Evolutionary conservation across 2,329 filamentous ascomycete species (phyloP).

Genomic region (Fonsecaea pedrosoi): DNA sequence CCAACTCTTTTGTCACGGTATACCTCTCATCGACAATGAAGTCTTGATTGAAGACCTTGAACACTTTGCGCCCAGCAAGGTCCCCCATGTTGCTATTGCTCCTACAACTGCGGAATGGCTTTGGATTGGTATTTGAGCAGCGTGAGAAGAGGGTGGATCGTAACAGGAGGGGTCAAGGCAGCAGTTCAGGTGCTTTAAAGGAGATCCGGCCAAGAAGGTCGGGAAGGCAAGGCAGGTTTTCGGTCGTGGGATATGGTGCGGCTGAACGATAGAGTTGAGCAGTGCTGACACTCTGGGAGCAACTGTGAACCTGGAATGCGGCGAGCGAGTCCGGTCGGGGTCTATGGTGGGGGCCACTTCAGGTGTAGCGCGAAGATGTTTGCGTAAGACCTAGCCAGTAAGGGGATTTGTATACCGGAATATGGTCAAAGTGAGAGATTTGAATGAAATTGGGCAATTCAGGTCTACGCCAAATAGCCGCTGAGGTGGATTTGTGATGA

Average conservation of each 20-base stretch:
- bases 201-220: slow-evolving; percentile 4
- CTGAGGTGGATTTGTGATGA: slow-evolving; percentile 18
- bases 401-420: slow-evolving; percentile 4
- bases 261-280: slow-evolving; percentile 36
- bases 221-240: slow-evolving; percentile 20
- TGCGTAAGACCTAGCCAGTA: slow-evolving; percentile 36
- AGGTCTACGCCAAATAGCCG: slow-evolving; percentile 20
- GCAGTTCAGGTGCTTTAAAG: slow-evolving; percentile 19
- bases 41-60: slow-evolving; percentile 99
- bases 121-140: not conserved
- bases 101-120: slow-evolving; percentile 24
- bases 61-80: slow-evolving; percentile 80
- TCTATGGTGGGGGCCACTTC: slow-evolving; percentile 32
- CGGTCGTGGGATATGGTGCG: slow-evolving; percentile 22
- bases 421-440: slow-evolving; percentile 9
- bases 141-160: not conserved
- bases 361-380: slow-evolving; percentile 17
- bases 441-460: slow-evolving; percentile 3
- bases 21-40: slow-evolving; percentile 98
- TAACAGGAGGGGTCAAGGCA: slow-evolving; percentile 2
- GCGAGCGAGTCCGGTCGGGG: slow-evolving; percentile 17
- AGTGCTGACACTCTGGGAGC: slow-evolving; percentile 32
- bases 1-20: slow-evolving; percentile 97
- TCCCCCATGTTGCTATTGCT: slow-evolving; percentile 59
- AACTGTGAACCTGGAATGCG: slow-evolving; percentile 23